Base-by-base conservation (phyloP, 208 protist genomes). In the Trypanosomatidae sp. region DNA sequence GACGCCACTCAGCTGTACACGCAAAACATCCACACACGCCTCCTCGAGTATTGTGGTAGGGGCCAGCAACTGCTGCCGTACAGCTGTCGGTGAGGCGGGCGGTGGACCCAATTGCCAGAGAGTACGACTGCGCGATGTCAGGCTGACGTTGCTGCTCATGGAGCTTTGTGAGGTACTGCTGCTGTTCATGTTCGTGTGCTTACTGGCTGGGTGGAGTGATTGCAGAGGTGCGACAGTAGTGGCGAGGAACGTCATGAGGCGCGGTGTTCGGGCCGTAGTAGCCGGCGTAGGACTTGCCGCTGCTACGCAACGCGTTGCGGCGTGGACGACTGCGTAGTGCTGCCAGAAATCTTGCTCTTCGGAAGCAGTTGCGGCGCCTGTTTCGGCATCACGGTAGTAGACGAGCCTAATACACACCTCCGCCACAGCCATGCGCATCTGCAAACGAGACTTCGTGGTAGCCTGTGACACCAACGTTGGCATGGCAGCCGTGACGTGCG, bases 321-420 rank as follows among this genome's bases (percentile, higher is more conserved):
- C 73, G 64, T 80, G 71, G 55, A 49, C 66, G 41, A 30, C 70
- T 5, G 71, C 53, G 58, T 76, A 80, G 58, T 58, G 76, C 76
- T 73, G 69, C 76, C 76, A 80, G 46, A 76, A 80, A 17, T 33
- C 58, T 22, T 41, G 56, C 17, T 67, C 70, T 44, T 80, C 70
- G 9, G 65, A 66, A 15, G 55, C 25, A 10, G 64, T 25, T 1
- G 43, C 50, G 53, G 66, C 33, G 49, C 39, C 36, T 1, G 70
- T 47, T 30, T 71, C 76, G 0, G 41, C 25, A 25, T 67, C 76
- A 19, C 64, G 62, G 28, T 58, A 64, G 66, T 47, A 30, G 39
- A 80, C 70, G n/a, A 80, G 76, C 17, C 76, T 44, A 25, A 80
- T 1, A 39, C 76, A 75, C 49, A 80, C 49, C 64, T 80, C 76